Base-by-base conservation (phyloP, 2,329 filamentous ascomycete genomes). In the Sporothrix pallida region DNA sequence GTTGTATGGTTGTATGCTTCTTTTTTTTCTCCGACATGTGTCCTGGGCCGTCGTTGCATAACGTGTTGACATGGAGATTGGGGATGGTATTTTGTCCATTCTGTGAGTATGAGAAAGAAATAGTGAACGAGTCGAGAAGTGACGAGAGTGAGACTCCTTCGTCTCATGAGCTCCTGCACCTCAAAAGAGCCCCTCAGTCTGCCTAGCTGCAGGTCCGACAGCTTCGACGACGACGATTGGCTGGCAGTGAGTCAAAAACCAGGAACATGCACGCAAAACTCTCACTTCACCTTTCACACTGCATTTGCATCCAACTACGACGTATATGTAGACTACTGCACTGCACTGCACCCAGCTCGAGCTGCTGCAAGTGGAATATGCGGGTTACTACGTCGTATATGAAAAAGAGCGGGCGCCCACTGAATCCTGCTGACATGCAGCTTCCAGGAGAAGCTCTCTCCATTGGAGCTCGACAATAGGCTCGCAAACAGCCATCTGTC, bases 171-270 rank as follows among this genome's bases (percentile, higher is more conserved):
- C 52, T 62, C 26, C 58, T 17, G 26, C 60, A 65, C 13, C 6
- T 10, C 15, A 31, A 50, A 31, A 67, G 63, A 50, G 63, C 44
- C 63, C 46, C 37, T 26, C n/a, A 26, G n/a, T 67, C 62, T 67
- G 62, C 62, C 62, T 26, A 67, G 42, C 42, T 67, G 63, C 63
- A 67, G 44, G 44, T 67, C 44, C 44, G 46, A 44, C 60, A 44
- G 44, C 63, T 37, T 67, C 20, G n/a, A 67, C 44, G 9, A 31
- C 23, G 15, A 20, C 26, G 46, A 52, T 50, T 54, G 48, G 67
- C 9, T 42, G 48, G 9, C 9, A 60, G 26, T 58, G 52, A 54
- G 52, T 20, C 17, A 20, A 54, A 54, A 20, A 8, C 52, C n/a
- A 23, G 8, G 20, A 23, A 56, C 52, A 37, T 37, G 31, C 31